A percentile compares a stretch with the other conserved stretches of the same genome.
Conservation (phyloP, 495 filamentous ascomycete species). For the Penicillium pancosmium region DNA sequence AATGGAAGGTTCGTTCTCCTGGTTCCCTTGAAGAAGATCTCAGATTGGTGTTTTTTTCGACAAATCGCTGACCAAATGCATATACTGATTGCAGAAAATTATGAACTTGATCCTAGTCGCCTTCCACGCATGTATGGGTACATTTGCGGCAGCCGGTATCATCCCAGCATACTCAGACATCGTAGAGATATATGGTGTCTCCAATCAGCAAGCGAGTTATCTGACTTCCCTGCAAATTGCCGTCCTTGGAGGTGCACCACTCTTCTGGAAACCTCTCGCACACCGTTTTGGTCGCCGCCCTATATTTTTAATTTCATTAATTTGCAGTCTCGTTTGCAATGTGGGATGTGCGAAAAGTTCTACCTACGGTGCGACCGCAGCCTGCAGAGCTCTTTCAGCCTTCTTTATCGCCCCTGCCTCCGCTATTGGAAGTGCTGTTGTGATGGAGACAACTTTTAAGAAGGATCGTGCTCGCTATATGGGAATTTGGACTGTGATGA, state of each 20-base stretch:
- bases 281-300: conserved; percentile 57
- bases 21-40: background rate
- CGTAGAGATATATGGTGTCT: background rate
- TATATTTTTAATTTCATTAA: conserved; percentile 50
- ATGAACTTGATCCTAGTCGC: background rate
- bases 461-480: conserved; percentile 53
- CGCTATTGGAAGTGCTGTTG: conserved; percentile 56
- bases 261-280: conserved; percentile 58
- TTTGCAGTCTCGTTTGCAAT: conserved; percentile 49
- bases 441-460: conserved; percentile 54
- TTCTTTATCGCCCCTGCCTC: conserved; percentile 56
- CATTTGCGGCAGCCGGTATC: background rate
- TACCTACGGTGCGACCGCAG: conserved; percentile 43
- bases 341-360: conserved; percentile 47
- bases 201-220: background rate
- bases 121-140: background rate
- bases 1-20: background rate
- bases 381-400: conserved; percentile 50
- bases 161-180: background rate
- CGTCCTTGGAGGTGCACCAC: conserved; percentile 34
- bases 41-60: background rate
- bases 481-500: conserved; percentile 55
- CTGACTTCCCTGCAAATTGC: background rate
- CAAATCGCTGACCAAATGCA: background rate
- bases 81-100: background rate